Evolutionary conservation across 2,329 filamentous ascomycete species (phyloP).

Genomic region (Pseudogymnoascus pannorum): DNA sequence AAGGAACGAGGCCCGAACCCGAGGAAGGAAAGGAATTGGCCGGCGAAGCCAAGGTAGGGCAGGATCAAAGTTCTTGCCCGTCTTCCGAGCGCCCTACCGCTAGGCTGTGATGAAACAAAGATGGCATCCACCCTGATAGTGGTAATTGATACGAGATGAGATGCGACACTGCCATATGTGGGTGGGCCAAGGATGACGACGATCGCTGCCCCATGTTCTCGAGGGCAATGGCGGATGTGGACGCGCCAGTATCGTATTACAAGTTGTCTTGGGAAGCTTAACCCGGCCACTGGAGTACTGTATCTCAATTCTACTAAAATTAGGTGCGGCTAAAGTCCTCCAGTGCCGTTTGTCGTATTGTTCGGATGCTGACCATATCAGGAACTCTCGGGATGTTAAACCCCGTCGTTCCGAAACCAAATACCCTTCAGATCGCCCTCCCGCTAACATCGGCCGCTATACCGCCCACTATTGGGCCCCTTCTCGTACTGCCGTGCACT

Average conservation of each 20-base stretch:
- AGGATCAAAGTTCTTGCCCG: not conserved
- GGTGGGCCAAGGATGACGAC: not conserved
- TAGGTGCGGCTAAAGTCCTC: no score
- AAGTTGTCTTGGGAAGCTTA: slow-evolving; percentile 4
- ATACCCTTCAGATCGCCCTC: slow-evolving; percentile 1
- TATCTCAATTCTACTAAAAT: not conserved
- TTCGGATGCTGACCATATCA: not conserved
- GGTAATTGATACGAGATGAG: not conserved
- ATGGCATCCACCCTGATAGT: not conserved
- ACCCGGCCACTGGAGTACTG: not conserved
- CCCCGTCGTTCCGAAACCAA: not conserved
- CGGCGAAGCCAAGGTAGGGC: not conserved
- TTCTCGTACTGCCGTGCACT: not conserved
- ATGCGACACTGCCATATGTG: not conserved
- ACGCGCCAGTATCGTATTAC: not conserved
- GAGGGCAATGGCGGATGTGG: not conserved
- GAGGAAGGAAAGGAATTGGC: not conserved
- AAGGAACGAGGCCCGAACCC: not conserved
- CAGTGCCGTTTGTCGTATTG: not conserved
- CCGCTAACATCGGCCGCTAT: not conserved
- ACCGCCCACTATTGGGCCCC: not conserved
- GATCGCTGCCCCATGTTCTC: slow-evolving; percentile 1
- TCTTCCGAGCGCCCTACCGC: not conserved
- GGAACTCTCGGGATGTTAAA: not conserved
- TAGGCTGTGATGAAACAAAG: not conserved